Evolutionary conservation across 2,329 filamentous ascomycete genomes (phyloP).

Genomic region (Colletotrichum liaoningense): DNA sequence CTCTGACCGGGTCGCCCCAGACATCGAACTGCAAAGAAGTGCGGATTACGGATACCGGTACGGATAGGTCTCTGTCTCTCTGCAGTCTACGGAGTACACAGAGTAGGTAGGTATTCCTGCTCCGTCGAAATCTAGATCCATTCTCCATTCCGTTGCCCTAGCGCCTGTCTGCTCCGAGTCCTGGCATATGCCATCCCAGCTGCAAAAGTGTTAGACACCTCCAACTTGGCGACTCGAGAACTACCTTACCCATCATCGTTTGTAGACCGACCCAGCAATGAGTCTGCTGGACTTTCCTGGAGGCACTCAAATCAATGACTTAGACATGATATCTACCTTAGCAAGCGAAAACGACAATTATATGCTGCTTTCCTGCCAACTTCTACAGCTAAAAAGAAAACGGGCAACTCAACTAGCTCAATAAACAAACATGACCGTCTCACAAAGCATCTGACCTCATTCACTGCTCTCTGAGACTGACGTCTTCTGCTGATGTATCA

Average conservation of each 20-base stretch:
- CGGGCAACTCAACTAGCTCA: slow-evolving; percentile 9
- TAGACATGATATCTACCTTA: neutral
- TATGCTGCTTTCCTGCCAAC: neutral
- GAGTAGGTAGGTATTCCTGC: neutral
- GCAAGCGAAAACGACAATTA: slow-evolving; percentile 17
- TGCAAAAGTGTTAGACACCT: slow-evolving; percentile 28
- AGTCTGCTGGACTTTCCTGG: neutral
- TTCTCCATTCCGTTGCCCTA: slow-evolving; percentile 20
- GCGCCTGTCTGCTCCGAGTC: slow-evolving; percentile 25
- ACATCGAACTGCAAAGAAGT: neutral
- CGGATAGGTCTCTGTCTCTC: neutral
- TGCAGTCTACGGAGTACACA: neutral
- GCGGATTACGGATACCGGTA: too few relatives aligned
- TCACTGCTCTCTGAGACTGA: neutral
- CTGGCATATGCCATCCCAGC: slow-evolving; percentile 17
- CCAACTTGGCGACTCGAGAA: neutral
- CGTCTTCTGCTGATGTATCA: neutral
- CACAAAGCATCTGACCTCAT: neutral
- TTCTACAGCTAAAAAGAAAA: too few relatives aligned
- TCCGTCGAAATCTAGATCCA: slow-evolving; percentile 21
- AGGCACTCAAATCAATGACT: too few relatives aligned
- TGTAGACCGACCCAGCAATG: slow-evolving; percentile 4
- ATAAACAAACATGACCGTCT: neutral
- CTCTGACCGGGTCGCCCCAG: neutral
- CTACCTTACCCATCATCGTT: neutral